phyloP scores from a whole-genome alignment of 768 basidiomycete genomes.

The Artomyces pyxidatus region DNA sequence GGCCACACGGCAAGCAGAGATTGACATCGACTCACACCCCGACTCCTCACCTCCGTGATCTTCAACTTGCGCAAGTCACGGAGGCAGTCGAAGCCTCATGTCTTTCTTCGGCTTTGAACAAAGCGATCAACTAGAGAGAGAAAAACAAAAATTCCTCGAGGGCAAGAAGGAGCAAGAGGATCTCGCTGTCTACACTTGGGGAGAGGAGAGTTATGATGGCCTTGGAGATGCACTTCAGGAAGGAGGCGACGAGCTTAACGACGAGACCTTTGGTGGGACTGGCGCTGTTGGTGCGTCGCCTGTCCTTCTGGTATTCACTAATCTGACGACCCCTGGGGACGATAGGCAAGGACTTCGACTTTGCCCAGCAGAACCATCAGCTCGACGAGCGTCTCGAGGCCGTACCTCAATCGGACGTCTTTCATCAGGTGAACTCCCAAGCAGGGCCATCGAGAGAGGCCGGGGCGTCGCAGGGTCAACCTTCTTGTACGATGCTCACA shows the following conservation, averaged over 20 bases:
- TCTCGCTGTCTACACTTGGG: slow-evolving; percentile 89
- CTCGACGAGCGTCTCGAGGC: slow-evolving; percentile 18
- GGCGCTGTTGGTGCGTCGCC: slow-evolving; percentile 59
- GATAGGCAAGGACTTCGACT: slow-evolving; percentile 89
- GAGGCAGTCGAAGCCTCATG: slow-evolving; percentile 37
- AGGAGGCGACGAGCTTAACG: slow-evolving; percentile 88
- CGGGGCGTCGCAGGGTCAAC: slow-evolving; percentile 11
- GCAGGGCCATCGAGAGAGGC: slow-evolving; percentile 3
- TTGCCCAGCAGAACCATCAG: slow-evolving; percentile 40
- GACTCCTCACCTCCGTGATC: background rate
- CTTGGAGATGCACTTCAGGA: slow-evolving; percentile 84
- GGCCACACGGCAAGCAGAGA: too few species aligned
- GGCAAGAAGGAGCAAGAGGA: slow-evolving; percentile 53
- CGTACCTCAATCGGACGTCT: slow-evolving; percentile 3
- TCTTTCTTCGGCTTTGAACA: slow-evolving; percentile 77
- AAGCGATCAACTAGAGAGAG: slow-evolving; percentile 48
- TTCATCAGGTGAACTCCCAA: too few species aligned
- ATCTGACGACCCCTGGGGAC: background rate
- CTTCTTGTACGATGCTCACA: slow-evolving; percentile 23
- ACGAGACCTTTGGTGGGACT: slow-evolving; percentile 86
- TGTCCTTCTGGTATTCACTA: background rate
- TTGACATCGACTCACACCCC: too few species aligned
- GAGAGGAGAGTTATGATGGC: slow-evolving; percentile 83
- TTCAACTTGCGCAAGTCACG: background rate
- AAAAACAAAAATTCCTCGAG: slow-evolving; percentile 49